Percentiles rank a stretch among this genome's conserved stretches.
Conservation (phyloP, 2,329 filamentous ascomycete species). For the Calonectria naviculata region DNA sequence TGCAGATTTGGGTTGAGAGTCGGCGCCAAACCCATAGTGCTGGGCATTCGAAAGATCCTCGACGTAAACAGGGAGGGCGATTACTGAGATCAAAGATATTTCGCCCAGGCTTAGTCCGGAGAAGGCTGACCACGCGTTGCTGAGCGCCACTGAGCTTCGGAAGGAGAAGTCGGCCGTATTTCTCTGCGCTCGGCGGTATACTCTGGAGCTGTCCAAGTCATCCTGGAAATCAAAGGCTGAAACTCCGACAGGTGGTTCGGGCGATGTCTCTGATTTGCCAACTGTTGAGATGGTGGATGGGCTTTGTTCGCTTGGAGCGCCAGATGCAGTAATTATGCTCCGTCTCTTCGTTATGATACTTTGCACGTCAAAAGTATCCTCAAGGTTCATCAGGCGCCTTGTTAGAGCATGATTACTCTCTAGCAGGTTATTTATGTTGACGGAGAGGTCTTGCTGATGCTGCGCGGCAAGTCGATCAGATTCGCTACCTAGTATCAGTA, state of each 20-base stretch:
- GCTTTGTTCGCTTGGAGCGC: background rate
- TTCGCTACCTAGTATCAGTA: background rate
- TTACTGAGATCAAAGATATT: background rate
- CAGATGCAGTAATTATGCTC: background rate
- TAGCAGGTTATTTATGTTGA: constrained; percentile 2
- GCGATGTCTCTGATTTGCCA: background rate
- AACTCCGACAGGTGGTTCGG: background rate
- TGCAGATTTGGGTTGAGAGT: background rate
- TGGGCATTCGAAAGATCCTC: background rate
- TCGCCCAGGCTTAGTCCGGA: background rate
- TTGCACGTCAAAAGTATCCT: constrained; percentile 3
- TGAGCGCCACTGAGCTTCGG: background rate
- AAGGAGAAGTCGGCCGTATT: background rate
- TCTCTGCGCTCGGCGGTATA: background rate
- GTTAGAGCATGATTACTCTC: background rate
- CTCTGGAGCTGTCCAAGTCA: background rate
- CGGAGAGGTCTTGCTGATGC: background rate
- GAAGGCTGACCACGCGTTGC: background rate
- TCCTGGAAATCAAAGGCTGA: background rate
- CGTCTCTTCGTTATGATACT: background rate
- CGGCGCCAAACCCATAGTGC: background rate
- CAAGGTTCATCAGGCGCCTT: constrained; percentile 1
- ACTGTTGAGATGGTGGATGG: background rate
- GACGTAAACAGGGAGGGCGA: background rate
- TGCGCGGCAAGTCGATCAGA: background rate